These are phyloP conservation scores for Chlorophyllum brunneum DNA, from an alignment of 768 basidiomycete species.

Conservation along the genomic window DNA sequence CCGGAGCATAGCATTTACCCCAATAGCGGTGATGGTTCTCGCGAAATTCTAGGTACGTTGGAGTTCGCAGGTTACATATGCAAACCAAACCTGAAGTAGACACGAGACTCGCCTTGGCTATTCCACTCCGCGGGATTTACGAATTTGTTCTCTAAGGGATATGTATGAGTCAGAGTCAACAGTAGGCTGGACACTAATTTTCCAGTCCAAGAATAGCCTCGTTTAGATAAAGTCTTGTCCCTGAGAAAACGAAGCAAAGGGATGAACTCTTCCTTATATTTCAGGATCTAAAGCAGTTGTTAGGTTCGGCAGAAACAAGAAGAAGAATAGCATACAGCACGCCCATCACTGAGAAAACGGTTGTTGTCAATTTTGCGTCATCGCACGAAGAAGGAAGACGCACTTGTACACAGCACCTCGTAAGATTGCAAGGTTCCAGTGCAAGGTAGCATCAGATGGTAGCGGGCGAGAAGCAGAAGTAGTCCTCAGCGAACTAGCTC, in stretches of 20 bases:
- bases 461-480: slow-evolving; percentile 67
- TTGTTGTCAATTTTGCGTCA: slow-evolving; percentile 1
- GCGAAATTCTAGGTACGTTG: slow-evolving; percentile 51
- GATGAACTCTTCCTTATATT: slow-evolving; percentile 59
- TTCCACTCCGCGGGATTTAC: slow-evolving; percentile 76
- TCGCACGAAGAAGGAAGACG: slow-evolving; percentile 21
- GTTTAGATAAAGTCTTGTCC: slow-evolving; percentile 71
- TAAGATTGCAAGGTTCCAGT: slow-evolving; percentile 81
- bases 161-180: slow-evolving; percentile 74
- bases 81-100: background rate
- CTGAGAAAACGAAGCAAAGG: slow-evolving; percentile 60
- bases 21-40: slow-evolving; percentile 68
- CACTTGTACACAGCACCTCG: slow-evolving; percentile 81
- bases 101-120: slow-evolving; percentile 49
- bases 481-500: slow-evolving; percentile 71
- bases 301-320: background rate
- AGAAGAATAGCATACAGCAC: slow-evolving; percentile 40
- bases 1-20: slow-evolving; percentile 72
- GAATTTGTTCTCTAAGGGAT: slow-evolving; percentile 77
- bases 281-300: slow-evolving; percentile 45
- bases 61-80: background rate
- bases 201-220: slow-evolving; percentile 79
- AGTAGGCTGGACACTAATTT: slow-evolving; percentile 71
- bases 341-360: slow-evolving; percentile 44
- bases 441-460: slow-evolving; percentile 80